Evolutionary conservation across 805 yeast species (phyloP), one percentile per base, ranked within the genome.

Genomic region (Candida boleticola): DNA sequence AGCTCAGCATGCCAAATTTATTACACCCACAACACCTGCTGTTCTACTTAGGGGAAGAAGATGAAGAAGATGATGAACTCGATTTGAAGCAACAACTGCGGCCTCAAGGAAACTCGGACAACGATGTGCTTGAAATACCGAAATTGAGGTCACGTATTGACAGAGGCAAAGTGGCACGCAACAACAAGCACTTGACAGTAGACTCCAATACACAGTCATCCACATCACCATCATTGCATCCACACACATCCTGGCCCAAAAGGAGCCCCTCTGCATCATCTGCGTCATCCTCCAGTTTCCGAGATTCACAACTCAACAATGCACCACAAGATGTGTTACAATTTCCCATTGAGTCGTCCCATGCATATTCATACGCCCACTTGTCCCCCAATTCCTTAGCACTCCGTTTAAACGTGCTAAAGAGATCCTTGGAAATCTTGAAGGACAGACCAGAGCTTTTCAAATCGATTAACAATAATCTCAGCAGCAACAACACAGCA

Each of bases 351-450:
- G 89, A 85, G 51, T 85, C 93, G 10, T 79, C 93, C 1, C 90
- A 85, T 57, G 85, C 95, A 1, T 88, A 85, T 56, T 86, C 95
- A 0, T 88, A 88, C 58, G 88, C 93, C 2, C 86, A 85, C 41
- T 64, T 87, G 42, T 82, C 92, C 1, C 93, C 90, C 7, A 85
- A 85, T 56, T 83, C 95, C 1, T 61, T 88, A 42, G 87, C 93
- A 0, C 76, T 86, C 37, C 68, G 96, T 42, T 63, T 88, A 46
- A 82, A 82, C 42, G 89, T 86, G 13, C 66, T 88, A 51, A 85
- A 82, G 55, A 66, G 93, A 50, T 84, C 95, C 4, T 62, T 88
- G 40, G 89, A 87, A 57, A 83, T 87, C 32, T 64, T 88, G 30
- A 67, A 82, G 39, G 84, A 82, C 29, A 66, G 85, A 41, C 89